Evolutionary conservation across 371 early-diverging fungal species (phyloP), one percentile per base, ranked within the genome.

Genomic region (Syncephalastrum sp.): DNA sequence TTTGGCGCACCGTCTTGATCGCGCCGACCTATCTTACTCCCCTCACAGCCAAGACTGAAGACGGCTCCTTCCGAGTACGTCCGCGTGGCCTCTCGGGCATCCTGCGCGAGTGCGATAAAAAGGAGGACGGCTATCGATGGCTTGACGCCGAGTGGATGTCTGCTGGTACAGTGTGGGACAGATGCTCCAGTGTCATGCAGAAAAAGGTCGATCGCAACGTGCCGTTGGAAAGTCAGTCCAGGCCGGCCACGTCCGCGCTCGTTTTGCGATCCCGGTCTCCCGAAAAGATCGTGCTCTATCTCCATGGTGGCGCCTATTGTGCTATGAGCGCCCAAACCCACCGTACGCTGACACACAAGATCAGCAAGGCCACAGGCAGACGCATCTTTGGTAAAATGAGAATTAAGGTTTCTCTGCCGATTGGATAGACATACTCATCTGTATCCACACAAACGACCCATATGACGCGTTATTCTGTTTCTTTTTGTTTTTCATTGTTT

Each of bases 251-350:
- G 10, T 33, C 38, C 10, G 38, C 68, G 43, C 7, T 62, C 38
- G 55, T 53, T 4, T 12, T 54, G 19, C 54, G 64, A 10, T 41
- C 49, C 2, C 50, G 29, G 43, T 74, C 33, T 48, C 67, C 54
- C 23, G 79, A 81, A 54, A 74, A 79, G 48, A 72, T 86, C 14
- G 70, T 88, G 1, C 53, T 87, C 6, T 90, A 82, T 63, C 50
- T 84, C 4, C 90, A 90, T 60, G 90, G 90, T 41, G 83, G 86
- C 10, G 87, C 84, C 15, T 84, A 82, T 64, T 79, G 80, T 55
- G 61, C 83, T 24, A 80, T 85, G 68, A 84, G 84, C 48, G 80
- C 82, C 2, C 73, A 79, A 47, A 78, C 86, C 0, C 83, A 86
- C 59, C 65, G 87, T 21, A 67, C 62, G 17, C 62, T 90, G 47